These are phyloP conservation scores for Hypomyces rosellus DNA, from an alignment of 2,329 filamentous ascomycete genomes.

Conservation along the genomic window DNA sequence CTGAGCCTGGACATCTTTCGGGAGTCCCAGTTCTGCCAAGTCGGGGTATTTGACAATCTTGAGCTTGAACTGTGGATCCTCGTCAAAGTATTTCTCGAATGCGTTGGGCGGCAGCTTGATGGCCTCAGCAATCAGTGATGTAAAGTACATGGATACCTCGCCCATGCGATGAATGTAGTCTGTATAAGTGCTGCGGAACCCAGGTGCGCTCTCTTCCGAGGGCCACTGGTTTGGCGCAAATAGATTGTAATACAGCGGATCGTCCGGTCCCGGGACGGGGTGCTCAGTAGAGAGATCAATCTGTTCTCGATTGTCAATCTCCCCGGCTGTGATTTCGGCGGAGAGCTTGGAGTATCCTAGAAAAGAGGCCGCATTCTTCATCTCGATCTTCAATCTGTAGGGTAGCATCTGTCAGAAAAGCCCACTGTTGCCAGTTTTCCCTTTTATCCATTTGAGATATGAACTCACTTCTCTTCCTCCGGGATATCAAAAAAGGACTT, in stretches of 20 bases:
- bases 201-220: conserved; percentile 51
- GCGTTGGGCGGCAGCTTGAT: conserved; percentile 63
- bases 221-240: conserved; percentile 80
- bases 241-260: conserved; percentile 69
- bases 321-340: conserved; percentile 66
- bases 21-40: conserved; percentile 48
- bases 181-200: conserved; percentile 62
- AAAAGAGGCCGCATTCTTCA: conserved; percentile 68
- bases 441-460: background rate
- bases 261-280: conserved; percentile 51
- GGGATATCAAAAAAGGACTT: conserved; percentile 72
- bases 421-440: background rate
- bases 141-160: conserved; percentile 65
- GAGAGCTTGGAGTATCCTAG: conserved; percentile 62
- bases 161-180: conserved; percentile 76
- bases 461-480: conserved; percentile 61
- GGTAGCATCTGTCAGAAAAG: background rate
- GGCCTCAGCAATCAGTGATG: conserved; percentile 76
- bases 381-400: conserved; percentile 56
- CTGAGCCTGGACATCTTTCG: conserved; percentile 40
- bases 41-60: conserved; percentile 89
- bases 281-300: conserved; percentile 81
- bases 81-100: conserved; percentile 74
- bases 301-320: conserved; percentile 76
- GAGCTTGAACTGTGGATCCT: conserved; percentile 73